A percentile compares a stretch with the other conserved stretches of the same genome.
phyloP scores from a whole-genome alignment of 2,329 filamentous ascomycete species.

The Zymoseptoria pseudotritici region DNA sequence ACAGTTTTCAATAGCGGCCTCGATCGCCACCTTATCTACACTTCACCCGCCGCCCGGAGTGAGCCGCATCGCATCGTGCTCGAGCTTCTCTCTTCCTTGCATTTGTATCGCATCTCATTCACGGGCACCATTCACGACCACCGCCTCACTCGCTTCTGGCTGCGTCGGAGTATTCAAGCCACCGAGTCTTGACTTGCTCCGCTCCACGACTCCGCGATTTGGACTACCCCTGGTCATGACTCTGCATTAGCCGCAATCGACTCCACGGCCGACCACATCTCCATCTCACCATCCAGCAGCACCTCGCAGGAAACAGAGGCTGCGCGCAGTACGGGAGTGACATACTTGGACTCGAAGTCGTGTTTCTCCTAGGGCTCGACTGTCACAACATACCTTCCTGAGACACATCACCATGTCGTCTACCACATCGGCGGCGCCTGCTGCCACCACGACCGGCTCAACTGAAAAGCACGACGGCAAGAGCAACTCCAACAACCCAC shows the following conservation, averaged over 20 bases:
- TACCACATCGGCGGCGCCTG: neutral
- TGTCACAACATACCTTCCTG: neutral
- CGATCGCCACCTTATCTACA: neutral
- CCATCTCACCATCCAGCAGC: neutral
- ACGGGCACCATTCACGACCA: neutral
- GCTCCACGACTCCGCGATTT: neutral
- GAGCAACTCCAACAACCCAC: slow-evolving; percentile 52
- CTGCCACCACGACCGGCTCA: slow-evolving; percentile 3
- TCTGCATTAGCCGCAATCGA: neutral
- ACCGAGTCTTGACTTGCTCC: neutral
- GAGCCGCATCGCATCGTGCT: neutral
- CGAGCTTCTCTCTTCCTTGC: neutral
- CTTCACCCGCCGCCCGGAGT: neutral
- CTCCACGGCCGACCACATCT: neutral
- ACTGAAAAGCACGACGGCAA: slow-evolving; percentile 6
- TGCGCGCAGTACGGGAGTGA: neutral
- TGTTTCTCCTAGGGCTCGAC: neutral
- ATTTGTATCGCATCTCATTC: neutral
- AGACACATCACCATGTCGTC: slow-evolving; percentile 1
- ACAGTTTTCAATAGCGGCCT: neutral
- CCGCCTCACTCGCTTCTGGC: neutral
- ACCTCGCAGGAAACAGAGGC: neutral
- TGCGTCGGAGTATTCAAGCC: neutral
- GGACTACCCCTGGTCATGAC: neutral
- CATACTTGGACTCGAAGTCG: neutral